Evolutionary conservation across 2,329 filamentous ascomycete genomes (phyloP).

Genomic region (Ascochyta clinopodiicola): DNA sequence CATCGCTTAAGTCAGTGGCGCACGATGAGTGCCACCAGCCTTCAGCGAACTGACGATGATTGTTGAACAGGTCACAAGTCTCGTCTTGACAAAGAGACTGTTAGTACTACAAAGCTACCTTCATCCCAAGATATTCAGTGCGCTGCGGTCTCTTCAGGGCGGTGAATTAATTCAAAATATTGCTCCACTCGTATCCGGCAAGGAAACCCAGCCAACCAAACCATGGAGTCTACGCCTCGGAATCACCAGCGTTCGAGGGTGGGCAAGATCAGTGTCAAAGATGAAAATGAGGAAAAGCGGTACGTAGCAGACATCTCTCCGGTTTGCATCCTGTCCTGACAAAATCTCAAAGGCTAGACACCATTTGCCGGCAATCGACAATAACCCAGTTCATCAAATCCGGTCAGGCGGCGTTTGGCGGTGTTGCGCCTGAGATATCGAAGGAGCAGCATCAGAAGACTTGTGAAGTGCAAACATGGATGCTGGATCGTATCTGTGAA

Average conservation of each 20-base stretch:
- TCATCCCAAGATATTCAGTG: background rate
- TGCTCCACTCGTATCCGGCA: background rate
- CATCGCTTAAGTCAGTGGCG: background rate
- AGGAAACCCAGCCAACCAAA: background rate
- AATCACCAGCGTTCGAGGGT: background rate
- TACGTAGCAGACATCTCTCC: background rate
- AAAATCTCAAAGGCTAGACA: background rate
- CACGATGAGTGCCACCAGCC: background rate
- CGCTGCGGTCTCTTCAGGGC: background rate
- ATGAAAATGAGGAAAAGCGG: background rate
- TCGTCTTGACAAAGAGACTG: background rate
- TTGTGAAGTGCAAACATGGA: background rate
- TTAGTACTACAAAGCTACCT: background rate
- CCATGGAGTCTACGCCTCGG: background rate
- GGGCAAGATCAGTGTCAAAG: background rate
- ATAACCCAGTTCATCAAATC: constrained; percentile 6
- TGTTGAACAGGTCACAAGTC: background rate
- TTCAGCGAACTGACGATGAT: background rate
- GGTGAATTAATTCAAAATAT: background rate
- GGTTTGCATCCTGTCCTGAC: background rate
- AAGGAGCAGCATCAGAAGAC: background rate
- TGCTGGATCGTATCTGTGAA: constrained; percentile 1
- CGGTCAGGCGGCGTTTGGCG: constrained; percentile 2
- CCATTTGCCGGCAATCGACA: background rate
- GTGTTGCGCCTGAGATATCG: background rate